Base-by-base conservation (phyloP, 2,329 filamentous ascomycete genomes). In the Colletotrichum coccodes region DNA sequence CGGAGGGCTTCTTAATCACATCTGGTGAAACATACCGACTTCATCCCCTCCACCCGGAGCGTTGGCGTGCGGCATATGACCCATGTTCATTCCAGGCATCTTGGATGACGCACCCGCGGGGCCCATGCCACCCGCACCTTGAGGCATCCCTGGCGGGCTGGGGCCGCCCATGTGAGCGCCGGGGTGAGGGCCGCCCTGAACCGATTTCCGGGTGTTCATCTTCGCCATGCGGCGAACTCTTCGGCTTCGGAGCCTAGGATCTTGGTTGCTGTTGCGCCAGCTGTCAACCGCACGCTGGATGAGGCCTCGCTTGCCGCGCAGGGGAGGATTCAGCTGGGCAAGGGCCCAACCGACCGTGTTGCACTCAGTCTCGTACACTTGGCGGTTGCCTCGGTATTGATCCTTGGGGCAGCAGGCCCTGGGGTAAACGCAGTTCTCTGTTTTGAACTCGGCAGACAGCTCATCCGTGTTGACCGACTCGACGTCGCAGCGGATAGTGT, bases 271-370 rank as follows among this genome's bases (percentile, higher is more conserved):
- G 84, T 99, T 99, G 71, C 96, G 89, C 96, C 96, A 98, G 84
- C 95, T 98, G 81, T 99, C 96, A 50, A 99, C 96, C 2, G 96
- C 96, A 72, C 96, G 89, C 84, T 99, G 96, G 74, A 99, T 99
- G 69, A 99, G 86, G 8, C 96, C 96, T 74, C 96, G 90, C 86
- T 98, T 98, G 73, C 95, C 95, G 71, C 95, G 90, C 68, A 98
- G 87, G 66, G 93, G 92, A 8, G 94, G 91, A 79, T 99, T 99
- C 61, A 99, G 84, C 77, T 98, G 92, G 3, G 96, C 96, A 73
- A 99, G 83, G 14, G 95, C 95, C 96, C 96, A 99, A n/a, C 96
- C 96, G n/a, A 99, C 96, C 0, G 94, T 94, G 82, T 99, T 99
- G 87, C 96, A 99, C 83, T 99, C 96, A 18, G 94, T 98, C 84